Evolutionary conservation across 805 yeast genomes (phyloP).

Genomic region (Metschnikowia noctiluminum): DNA sequence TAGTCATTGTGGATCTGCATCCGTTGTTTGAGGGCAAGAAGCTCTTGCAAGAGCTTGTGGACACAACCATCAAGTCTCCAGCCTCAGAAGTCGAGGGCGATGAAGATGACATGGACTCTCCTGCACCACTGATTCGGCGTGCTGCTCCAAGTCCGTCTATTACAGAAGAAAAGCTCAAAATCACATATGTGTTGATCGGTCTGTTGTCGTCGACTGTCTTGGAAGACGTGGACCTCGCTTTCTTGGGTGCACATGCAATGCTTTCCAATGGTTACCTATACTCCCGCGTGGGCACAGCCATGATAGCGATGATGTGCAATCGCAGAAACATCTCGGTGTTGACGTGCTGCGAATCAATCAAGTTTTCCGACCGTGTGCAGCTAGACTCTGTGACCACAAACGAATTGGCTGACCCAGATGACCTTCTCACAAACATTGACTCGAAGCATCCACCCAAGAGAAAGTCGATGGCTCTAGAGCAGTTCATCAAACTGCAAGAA

Average conservation of each 20-base stretch:
- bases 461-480: constrained; percentile 62
- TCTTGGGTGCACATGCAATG: constrained; percentile 96
- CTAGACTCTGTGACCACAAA: constrained; percentile 93
- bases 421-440: constrained; percentile 49
- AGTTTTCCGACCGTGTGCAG: constrained; percentile 93
- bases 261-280: constrained; percentile 89
- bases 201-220: constrained; percentile 73
- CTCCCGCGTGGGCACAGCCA: constrained; percentile 92
- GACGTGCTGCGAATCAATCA: constrained; percentile 92
- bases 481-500: constrained; percentile 46
- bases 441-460: constrained; percentile 53
- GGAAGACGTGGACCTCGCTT: constrained; percentile 84
- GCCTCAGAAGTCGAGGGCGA: constrained; percentile 8
- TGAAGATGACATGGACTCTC: constrained; percentile 17
- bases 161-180: constrained; percentile 56
- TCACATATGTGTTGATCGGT: constrained; percentile 75
- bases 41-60: constrained; percentile 61
- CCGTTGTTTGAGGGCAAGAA: constrained; percentile 92
- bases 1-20: constrained; percentile 86
- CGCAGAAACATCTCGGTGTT: constrained; percentile 88
- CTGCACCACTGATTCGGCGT: constrained; percentile 13
- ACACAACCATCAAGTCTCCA: constrained; percentile 25
- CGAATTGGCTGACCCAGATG: constrained; percentile 82
- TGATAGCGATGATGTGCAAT: constrained; percentile 88
- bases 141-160: constrained; percentile 22